Base-by-base conservation (phyloP, 441 rosid species). In the Dalechampia spathulata region DNA sequence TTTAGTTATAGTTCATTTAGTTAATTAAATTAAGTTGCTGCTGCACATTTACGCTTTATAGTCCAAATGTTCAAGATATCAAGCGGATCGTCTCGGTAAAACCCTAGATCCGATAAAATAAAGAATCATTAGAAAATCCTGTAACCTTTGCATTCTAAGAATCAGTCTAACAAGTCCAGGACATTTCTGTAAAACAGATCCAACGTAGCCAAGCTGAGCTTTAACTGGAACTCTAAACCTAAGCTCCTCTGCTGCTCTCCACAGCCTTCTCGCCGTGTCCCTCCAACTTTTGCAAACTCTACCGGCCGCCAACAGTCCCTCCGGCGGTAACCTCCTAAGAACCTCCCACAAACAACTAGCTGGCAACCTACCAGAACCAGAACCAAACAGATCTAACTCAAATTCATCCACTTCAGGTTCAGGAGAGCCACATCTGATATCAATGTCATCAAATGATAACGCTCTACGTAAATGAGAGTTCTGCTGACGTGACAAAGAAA, bases 261-360 rank as follows among this genome's bases (percentile, higher is more conserved):
- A 93, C 52, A 89, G 65, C 70, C 72, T 75, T 76, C 71, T 77
- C 23, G 86, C 42, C 0, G 90, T 77, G 41, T 81, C 92, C 58
- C 96, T 78, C 99, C 99, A 93, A 15, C 83, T 83, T 60, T 69
- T 85, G 49, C 99, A 93, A 43, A 89, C 97, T 65, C 72, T 68
- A 30, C 85, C 89, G 37, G 95, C 89, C 75, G 78, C 72, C 72
- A 85, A 28, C 42, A 93, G 50, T 21, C 76, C 83, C 7, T 76
- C 64, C 6, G 97, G 97, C 4, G 92, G 90, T 28, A 93, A 50
- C 69, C 96, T 70, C 77, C 79, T 70, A 36, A 93, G 50, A 58
- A 90, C 80, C 71, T 89, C 99, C 96, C 96, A 89, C 56, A 85
- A 26, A 47, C 82, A 78, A 4, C 66, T 73, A 43, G 69, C 65